Base-by-base conservation (phyloP, 2,329 filamentous ascomycete species). In the Phialemonium atrogriseum region DNA sequence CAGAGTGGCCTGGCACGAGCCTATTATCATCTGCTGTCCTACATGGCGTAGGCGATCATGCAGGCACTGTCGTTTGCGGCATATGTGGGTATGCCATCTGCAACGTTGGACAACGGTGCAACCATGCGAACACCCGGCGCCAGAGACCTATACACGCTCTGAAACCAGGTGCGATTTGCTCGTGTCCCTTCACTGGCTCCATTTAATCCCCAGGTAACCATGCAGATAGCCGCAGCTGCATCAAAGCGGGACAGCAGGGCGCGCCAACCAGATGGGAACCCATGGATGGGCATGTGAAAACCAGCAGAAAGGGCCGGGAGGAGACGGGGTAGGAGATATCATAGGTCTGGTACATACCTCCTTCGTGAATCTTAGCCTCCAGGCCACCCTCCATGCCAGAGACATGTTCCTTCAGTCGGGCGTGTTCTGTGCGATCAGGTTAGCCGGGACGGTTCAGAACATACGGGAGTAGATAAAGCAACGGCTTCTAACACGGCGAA, bases 331-430 rank as follows among this genome's bases (percentile, higher is more conserved):
- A 37, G 40, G 34, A 22, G 25, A 32, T 19, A 49, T 50, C 30
- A 44, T n/a, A n/a, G n/a, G n/a, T n/a, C n/a, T n/a, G n/a, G 35
- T 38, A 71, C 83, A 68, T 64, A 88, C 85, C 91, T 70, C 84
- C 91, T 82, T 98, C 93, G 48, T 94, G 73, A 41, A 98, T 80
- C 53, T 74, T 81, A 30, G 89, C 86, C 59, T 96, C 91, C 12
- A 98, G 72, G 45, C 87, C 84, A 41, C 88, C 88, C 26, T 81
- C 74, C 87, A 98, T 93, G 42, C 68, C 75, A 3, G 80, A 64
- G 39, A 98, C 74, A 59, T 96, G 84, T 39, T 94, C 87, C 58
- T 91, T 94, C 35, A 98, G 68, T 49, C 89, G 80, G 37, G 91
- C 91, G 60, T 96, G 89, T 55, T 95, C 88, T 84, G 48, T 48